Conservation (phyloP, 2,329 filamentous ascomycete genomes). For the Hypoxylon sp. region DNA sequence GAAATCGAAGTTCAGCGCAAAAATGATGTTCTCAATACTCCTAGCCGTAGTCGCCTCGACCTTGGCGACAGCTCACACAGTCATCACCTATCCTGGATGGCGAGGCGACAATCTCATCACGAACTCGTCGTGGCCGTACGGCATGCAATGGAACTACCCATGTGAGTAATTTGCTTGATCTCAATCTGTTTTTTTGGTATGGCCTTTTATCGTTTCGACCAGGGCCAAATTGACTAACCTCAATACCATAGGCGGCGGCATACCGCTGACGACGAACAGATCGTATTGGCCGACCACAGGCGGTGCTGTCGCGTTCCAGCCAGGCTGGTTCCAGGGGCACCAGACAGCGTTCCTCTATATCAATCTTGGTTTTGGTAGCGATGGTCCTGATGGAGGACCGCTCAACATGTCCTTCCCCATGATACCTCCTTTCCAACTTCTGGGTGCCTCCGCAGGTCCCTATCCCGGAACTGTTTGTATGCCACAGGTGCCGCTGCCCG, state of each 20-base stretch:
- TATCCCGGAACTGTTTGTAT: constrained; percentile 91
- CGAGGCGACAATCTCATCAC: constrained; percentile 87
- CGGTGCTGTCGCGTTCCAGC: constrained; percentile 90
- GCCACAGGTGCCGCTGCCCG: constrained; percentile 87
- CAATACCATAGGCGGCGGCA: constrained; percentile 78
- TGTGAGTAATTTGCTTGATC: constrained; percentile 68
- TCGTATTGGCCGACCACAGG: constrained; percentile 92
- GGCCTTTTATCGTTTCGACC: constrained; percentile 10
- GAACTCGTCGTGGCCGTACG: constrained; percentile 83
- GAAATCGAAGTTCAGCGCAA: constrained; percentile 31
- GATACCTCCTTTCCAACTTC: constrained; percentile 83
- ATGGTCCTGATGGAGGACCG: constrained; percentile 73
- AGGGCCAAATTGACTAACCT: not conserved
- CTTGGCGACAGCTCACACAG: constrained; percentile 75
- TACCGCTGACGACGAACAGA: constrained; percentile 80
- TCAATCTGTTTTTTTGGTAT: not conserved
- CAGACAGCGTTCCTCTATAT: constrained; percentile 85
- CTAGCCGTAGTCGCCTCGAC: constrained; percentile 60
- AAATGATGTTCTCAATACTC: constrained; percentile 64
- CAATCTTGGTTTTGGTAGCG: constrained; percentile 87
- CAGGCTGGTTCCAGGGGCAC: constrained; percentile 96
- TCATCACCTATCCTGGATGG: constrained; percentile 89
- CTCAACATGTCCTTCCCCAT: constrained; percentile 89
- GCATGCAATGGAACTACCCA: constrained; percentile 96
- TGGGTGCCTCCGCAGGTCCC: constrained; percentile 83